Conservation (phyloP, 208 protist genomes). For the Leishmania arabica region DNA sequence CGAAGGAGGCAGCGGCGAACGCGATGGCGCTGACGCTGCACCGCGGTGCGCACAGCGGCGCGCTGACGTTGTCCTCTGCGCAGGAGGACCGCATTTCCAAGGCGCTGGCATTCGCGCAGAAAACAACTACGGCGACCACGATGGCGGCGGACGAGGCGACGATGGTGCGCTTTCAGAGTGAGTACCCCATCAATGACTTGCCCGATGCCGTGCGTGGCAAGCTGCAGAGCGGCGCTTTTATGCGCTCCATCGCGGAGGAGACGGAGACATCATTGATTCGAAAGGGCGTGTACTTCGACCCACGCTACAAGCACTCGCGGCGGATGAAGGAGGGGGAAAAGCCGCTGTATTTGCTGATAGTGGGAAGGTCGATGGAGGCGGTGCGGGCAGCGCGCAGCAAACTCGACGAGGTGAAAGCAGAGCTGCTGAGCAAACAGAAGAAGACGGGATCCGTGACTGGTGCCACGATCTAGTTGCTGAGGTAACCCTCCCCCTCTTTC, state of each 20-base stretch:
- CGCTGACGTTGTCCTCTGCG: conserved; percentile 28
- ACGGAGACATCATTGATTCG: conserved; percentile 75
- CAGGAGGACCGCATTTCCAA: conserved; percentile 62
- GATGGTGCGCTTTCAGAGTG: conserved; percentile 73
- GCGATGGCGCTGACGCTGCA: conserved; percentile 29
- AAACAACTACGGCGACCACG: conserved; percentile 60
- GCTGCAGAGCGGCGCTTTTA: conserved; percentile 61
- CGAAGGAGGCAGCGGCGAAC: conserved; percentile 23
- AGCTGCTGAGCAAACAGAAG: conserved; percentile 57
- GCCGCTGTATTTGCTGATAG: conserved; percentile 80
- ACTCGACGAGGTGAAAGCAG: conserved; percentile 66
- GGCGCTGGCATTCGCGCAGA: conserved; percentile 75
- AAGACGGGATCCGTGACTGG: conserved; percentile 57
- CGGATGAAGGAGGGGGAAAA: conserved; percentile 76
- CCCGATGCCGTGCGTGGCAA: conserved; percentile 61
- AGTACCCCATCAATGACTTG: conserved; percentile 87
- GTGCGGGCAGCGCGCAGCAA: conserved; percentile 65
- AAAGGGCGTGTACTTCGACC: conserved; percentile 88
- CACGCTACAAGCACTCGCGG: conserved; percentile 70
- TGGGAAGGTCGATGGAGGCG: conserved; percentile 66
- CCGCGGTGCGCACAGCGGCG: conserved; percentile 5
- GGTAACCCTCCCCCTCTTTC: neutral
- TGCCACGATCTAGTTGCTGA: conserved; percentile 32
- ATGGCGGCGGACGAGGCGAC: conserved; percentile 28
- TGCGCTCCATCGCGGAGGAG: conserved; percentile 63